These are phyloP conservation scores for Rhynchosporium secalis DNA, from an alignment of 2,329 filamentous ascomycete species.

Conservation along the genomic window DNA sequence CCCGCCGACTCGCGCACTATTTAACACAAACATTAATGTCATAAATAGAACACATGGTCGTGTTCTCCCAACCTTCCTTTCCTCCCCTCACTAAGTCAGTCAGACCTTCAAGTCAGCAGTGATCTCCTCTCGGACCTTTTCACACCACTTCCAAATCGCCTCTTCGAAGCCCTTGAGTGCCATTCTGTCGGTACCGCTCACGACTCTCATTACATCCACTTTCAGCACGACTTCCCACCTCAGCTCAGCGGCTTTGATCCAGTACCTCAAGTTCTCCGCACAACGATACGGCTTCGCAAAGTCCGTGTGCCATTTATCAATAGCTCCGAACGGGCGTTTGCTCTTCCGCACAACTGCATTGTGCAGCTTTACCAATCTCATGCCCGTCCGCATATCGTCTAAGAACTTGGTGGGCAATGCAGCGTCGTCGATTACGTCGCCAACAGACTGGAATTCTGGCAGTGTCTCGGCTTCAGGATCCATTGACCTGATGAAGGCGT, in stretches of 20 bases:
- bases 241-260: conserved; percentile 93
- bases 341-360: conserved; percentile 86
- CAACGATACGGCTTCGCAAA: conserved; percentile 91
- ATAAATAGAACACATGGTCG: conserved; percentile 11
- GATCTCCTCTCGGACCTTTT: conserved; percentile 79
- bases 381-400: conserved; percentile 70
- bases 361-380: conserved; percentile 82
- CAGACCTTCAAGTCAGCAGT: conserved; percentile 58
- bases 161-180: conserved; percentile 82
- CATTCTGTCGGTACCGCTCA: conserved; percentile 66
- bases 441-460: conserved; percentile 66
- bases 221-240: conserved; percentile 86
- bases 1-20: neutral
- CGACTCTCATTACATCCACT: conserved; percentile 83
- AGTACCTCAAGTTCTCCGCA: conserved; percentile 91
- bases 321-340: conserved; percentile 81
- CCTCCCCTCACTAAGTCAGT: conserved; percentile 10
- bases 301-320: conserved; percentile 87
- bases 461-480: conserved; percentile 59
- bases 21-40: conserved; percentile 21
- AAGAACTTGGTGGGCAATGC: conserved; percentile 74
- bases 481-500: conserved; percentile 79
- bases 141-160: conserved; percentile 81
- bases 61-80: neutral
- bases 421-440: conserved; percentile 42